These are phyloP conservation scores for Saccharomyces paradoxus DNA, from an alignment of 805 yeast genomes.

Conservation along the genomic window DNA sequence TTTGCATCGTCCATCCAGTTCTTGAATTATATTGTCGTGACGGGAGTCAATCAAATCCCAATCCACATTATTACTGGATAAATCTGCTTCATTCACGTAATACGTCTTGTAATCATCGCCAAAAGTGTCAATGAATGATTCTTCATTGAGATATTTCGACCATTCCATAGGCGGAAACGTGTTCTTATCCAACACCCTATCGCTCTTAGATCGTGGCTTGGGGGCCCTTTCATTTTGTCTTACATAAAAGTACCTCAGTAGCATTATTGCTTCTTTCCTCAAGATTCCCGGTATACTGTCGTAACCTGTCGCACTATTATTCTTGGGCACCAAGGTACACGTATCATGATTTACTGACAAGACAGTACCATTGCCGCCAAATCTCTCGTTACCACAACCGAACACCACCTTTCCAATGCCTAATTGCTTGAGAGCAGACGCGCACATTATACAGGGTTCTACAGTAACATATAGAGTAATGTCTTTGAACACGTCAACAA, in stretches of 20 bases:
- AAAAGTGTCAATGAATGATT: conserved; percentile 37
- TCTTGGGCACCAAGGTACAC: conserved; percentile 12
- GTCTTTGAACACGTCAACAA: conserved; percentile 39
- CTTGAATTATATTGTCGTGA: conserved; percentile 9
- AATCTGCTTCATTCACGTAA: conserved; percentile 15
- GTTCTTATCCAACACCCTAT: conserved; percentile 48
- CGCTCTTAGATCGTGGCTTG: conserved; percentile 63
- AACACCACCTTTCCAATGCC: conserved; percentile 67
- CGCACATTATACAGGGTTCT: conserved; percentile 98
- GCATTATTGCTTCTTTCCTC: conserved; percentile 72
- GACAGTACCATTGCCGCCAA: conserved; percentile 95
- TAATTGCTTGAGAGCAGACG: conserved; percentile 77
- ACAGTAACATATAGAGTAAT: conserved; percentile 84
- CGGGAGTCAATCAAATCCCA: conserved; percentile 23
- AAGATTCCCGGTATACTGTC: conserved; percentile 66
- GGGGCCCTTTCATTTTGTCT: conserved; percentile 85
- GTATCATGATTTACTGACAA: conserved; percentile 46
- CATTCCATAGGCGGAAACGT: conserved; percentile 57
- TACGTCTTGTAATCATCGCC: conserved; percentile 9
- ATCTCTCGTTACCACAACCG: conserved; percentile 91
- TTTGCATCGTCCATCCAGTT: conserved; percentile 8
- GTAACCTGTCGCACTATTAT: conserved; percentile 6
- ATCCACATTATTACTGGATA: conserved; percentile 10
- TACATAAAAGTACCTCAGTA: conserved; percentile 76
- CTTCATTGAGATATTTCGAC: conserved; percentile 40